Evolutionary conservation across 1,284 basidiomycete species (phyloP).

Genomic region (Chondrostereum purpureum): DNA sequence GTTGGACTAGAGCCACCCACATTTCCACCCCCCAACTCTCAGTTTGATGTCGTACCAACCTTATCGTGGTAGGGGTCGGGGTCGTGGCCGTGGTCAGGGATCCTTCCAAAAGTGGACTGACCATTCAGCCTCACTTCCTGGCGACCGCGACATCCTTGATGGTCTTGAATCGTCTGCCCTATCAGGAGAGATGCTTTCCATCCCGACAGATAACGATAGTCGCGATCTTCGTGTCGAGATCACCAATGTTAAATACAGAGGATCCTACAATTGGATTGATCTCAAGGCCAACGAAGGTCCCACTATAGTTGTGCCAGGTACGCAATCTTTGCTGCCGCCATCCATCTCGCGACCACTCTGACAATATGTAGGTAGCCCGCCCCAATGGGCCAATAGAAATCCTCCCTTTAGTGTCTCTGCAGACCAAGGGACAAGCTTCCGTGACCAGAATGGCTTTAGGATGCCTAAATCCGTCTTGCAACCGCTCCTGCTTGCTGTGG

Average conservation of each 20-base stretch:
- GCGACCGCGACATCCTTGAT: conserved; percentile 3
- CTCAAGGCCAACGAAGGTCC: too few relatives aligned
- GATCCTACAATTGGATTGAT: background rate
- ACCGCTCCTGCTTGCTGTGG: background rate
- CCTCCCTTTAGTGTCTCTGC: background rate
- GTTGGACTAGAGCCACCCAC: too few relatives aligned
- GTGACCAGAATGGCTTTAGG: background rate
- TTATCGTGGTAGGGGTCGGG: too few relatives aligned
- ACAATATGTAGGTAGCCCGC: background rate
- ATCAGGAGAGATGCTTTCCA: background rate
- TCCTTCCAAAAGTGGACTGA: background rate
- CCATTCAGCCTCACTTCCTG: background rate
- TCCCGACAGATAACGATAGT: background rate
- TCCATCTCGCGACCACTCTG: background rate
- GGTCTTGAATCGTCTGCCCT: conserved; percentile 2
- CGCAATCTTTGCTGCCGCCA: background rate
- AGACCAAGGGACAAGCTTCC: background rate
- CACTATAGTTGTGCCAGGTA: background rate
- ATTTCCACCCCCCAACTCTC: too few relatives aligned
- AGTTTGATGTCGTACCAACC: too few relatives aligned
- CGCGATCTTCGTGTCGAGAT: background rate
- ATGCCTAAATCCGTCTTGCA: background rate
- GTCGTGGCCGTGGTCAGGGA: background rate
- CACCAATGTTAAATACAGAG: background rate
- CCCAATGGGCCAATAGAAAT: background rate